Evolutionary conservation across 345 rosid species (phyloP), one percentile per base, ranked within the genome.

Genomic region (Salix dunnii): DNA sequence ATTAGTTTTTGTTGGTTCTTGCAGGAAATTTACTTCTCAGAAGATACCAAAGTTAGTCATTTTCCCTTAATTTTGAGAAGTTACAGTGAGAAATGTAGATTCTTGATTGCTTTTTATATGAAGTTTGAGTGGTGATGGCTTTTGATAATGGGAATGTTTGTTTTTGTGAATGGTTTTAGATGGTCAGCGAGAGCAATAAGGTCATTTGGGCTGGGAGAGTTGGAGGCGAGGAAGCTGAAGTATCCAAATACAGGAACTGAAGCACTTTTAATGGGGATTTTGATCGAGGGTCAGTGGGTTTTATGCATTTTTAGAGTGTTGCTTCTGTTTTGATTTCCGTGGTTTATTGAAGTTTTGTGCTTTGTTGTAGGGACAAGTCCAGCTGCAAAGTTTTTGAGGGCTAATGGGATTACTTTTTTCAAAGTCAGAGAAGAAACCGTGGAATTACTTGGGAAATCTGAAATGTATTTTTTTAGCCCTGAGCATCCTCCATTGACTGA

Each of bases 191-290:
- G 97, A 81, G 92, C 92, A 9, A 90, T 93, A 38, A 93, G 87
- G 79, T 83, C 99, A 25, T 90, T 89, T 84, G 93, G 89, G 23
- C 84, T 95, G 90, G 99, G 85, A 48, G 91, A 90, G 80, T 73
- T 93, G 89, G 97, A 95, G 73, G 93, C 97, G 30, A 93, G 94
- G 93, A 95, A 95, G 84, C 82, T 95, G 75, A 91, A 93, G 87
- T 91, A 95, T 87, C 93, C 94, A 2, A 83, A 68, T 61, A 88
- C 96, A 0, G 97, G 97, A 20, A 91, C 96, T 2, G 99, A 95
- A 86, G 87, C 93, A 8, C 87, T 95, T 84, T 87, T 95, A 23
- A 86, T 90, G 94, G 99, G 99, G 74, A 89, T 95, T 82, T 85
- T 93, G 80, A 90, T 93, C 25, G 98, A 93, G 87, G 98, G 99